phyloP scores from a whole-genome alignment of 176 grass and related monocot genomes.

The Musa beccarii region DNA sequence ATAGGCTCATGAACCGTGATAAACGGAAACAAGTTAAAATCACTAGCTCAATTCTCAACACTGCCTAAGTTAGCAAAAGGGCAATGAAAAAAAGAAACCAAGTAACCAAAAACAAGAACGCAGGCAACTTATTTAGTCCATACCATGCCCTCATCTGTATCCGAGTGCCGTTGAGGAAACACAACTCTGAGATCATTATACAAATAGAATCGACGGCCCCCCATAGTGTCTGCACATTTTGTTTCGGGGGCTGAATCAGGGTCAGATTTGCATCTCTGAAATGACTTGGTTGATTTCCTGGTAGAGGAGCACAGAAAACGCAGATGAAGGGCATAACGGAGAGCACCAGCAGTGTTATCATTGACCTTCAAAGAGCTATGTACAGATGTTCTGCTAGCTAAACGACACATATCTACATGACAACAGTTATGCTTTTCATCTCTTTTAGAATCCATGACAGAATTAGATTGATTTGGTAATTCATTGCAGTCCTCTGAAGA shows the following conservation, averaged over 20 bases:
- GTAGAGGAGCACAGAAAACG: constrained; percentile 64
- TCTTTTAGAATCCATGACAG: constrained; percentile 24
- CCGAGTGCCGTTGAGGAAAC: constrained; percentile 90
- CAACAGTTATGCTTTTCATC: constrained; percentile 26
- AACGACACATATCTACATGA: constrained; percentile 22
- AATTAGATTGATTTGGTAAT: constrained; percentile 24
- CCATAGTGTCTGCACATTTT: constrained; percentile 7
- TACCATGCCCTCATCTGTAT: constrained; percentile 92
- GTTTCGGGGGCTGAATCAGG: constrained; percentile 27
- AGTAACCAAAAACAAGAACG: no score
- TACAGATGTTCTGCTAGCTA: constrained; percentile 29
- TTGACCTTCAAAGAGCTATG: constrained; percentile 47
- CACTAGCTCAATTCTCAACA: no score
- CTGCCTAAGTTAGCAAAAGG: no score
- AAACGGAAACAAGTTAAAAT: no score
- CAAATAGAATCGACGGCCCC: constrained; percentile 66
- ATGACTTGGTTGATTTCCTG: constrained; percentile 52
- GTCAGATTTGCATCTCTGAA: constrained; percentile 55
- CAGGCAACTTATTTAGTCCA: not conserved
- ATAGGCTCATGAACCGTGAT: no score
- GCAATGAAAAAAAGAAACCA: no score
- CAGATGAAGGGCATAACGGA: constrained; percentile 92
- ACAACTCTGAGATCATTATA: constrained; percentile 97
- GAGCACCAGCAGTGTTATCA: constrained; percentile 44
- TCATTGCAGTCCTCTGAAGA: constrained; percentile 25